These are phyloP conservation scores for Talaromyces islandicus DNA, from an alignment of 2,329 filamentous ascomycete genomes.

Conservation along the genomic window DNA sequence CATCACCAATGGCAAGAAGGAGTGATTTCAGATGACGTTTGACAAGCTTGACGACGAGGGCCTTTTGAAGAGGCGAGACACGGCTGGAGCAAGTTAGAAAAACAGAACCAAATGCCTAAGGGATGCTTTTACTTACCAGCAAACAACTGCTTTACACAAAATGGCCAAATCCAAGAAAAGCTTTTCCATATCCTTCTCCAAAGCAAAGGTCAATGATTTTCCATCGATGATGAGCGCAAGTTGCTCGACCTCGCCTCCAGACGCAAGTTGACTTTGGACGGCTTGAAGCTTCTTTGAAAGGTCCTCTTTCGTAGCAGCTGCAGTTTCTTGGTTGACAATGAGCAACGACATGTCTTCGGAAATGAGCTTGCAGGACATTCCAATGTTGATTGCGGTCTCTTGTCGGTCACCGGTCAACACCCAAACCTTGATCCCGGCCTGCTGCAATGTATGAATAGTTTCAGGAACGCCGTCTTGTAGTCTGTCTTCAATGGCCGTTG, in stretches of 20 bases:
- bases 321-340: conserved; percentile 86
- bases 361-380: conserved; percentile 98
- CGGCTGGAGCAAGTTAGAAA: conserved; percentile 50
- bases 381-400: conserved; percentile 98
- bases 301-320: conserved; percentile 76
- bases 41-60: conserved; percentile 93
- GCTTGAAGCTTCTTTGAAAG: conserved; percentile 90
- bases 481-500: conserved; percentile 94
- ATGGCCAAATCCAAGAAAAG: conserved; percentile 87
- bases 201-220: conserved; percentile 85
- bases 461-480: conserved; percentile 96
- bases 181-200: conserved; percentile 92
- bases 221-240: conserved; percentile 93
- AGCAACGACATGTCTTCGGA: conserved; percentile 98
- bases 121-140: conserved; percentile 49
- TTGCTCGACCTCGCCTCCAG: conserved; percentile 59
- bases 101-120: neutral
- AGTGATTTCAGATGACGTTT: conserved; percentile 91
- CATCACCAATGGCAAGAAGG: conserved; percentile 91
- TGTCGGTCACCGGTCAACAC: conserved; percentile 95
- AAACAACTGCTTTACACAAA: conserved; percentile 98
- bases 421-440: conserved; percentile 98
- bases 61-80: conserved; percentile 95
- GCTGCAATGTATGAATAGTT: conserved; percentile 94
- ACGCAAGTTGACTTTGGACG: conserved; percentile 71